Base-by-base conservation (phyloP, 1,284 basidiomycete genomes). In the Austroboletus niveus region DNA sequence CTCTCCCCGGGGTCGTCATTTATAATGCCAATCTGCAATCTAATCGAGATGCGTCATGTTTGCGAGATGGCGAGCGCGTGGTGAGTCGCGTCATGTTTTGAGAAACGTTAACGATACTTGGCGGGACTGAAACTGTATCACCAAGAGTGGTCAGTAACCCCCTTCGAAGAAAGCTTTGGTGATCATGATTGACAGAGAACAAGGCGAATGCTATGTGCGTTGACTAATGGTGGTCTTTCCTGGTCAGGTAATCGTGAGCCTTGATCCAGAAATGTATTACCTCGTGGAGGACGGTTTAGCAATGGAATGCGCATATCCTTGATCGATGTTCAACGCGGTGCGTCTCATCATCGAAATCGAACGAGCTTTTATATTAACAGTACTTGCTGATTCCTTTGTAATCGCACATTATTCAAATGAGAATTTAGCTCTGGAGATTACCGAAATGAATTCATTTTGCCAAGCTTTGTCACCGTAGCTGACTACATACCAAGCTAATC, bases 391-490 rank as follows among this genome's bases (percentile, higher is more conserved):
- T 35, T 34, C 45, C 54, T 52, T 53, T 42, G 46, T 44, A 38
- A 60, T 51, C 15, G 31, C 17, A 24, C 20, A 39, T 34, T 20
- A 42, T 44, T 42, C 38, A 42, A 10, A 15, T 8, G 12, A 8
- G 42, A 36, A 47, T 44, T 32, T 51, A 6, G 27, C 15, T 15
- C 42, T 39, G 60, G 63, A 51, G 48, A 62, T 64, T 50, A 51
- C 60, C 60, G 63, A 64, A 53, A 64, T 65, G 61, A 65, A 60
- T 57, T 61, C 53, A 49, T 43, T 41, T 62, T 52, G 10, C 48
- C 54, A 47, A 49, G 7, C 12, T 12, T 48, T n/a, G 17, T 39
- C 32, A 10, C 15, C 27, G 48, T 43, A 42, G 48, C 34, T 22
- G 10, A 45, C 49, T 30, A 59, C 17, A 17, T 17, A 17, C 51